These are phyloP conservation scores for Cladosporium cucumerinum DNA, from an alignment of 2,329 filamentous ascomycete genomes.

Conservation along the genomic window DNA sequence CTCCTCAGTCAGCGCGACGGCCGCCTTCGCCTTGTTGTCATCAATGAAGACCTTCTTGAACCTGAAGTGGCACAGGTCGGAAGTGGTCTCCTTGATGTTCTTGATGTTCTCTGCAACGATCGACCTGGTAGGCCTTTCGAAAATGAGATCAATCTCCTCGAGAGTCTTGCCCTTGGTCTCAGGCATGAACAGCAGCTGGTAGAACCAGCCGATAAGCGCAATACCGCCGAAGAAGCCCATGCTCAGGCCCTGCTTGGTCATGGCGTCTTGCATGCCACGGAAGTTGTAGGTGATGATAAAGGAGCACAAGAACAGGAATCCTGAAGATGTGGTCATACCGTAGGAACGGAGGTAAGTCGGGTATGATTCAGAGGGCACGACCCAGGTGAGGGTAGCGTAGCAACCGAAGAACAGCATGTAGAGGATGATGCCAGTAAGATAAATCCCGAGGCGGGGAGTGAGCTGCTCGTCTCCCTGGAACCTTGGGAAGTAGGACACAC, in stretches of 20 bases:
- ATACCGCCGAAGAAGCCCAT: slow-evolving; percentile 74
- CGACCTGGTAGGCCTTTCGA: slow-evolving; percentile 60
- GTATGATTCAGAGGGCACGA: slow-evolving; percentile 62
- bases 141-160: slow-evolving; percentile 69
- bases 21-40: slow-evolving; percentile 18
- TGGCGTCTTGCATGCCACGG: slow-evolving; percentile 64
- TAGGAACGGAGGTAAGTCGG: slow-evolving; percentile 70
- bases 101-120: slow-evolving; percentile 59
- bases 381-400: slow-evolving; percentile 32
- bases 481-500: slow-evolving; percentile 55
- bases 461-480: slow-evolving; percentile 37
- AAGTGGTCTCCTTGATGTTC: slow-evolving; percentile 45
- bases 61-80: slow-evolving; percentile 44
- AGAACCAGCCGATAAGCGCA: slow-evolving; percentile 66
- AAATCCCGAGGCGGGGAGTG: slow-evolving; percentile 49
- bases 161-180: slow-evolving; percentile 68
- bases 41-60: slow-evolving; percentile 49
- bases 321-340: slow-evolving; percentile 69
- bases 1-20: slow-evolving; percentile 11
- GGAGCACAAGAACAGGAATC: slow-evolving; percentile 65
- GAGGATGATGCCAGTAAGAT: slow-evolving; percentile 64
- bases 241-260: slow-evolving; percentile 62
- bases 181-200: slow-evolving; percentile 72
- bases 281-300: slow-evolving; percentile 78
- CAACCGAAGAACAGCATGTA: slow-evolving; percentile 67